Conservation (phyloP, 495 filamentous ascomycete genomes). For the Achaetomiella virescens region DNA sequence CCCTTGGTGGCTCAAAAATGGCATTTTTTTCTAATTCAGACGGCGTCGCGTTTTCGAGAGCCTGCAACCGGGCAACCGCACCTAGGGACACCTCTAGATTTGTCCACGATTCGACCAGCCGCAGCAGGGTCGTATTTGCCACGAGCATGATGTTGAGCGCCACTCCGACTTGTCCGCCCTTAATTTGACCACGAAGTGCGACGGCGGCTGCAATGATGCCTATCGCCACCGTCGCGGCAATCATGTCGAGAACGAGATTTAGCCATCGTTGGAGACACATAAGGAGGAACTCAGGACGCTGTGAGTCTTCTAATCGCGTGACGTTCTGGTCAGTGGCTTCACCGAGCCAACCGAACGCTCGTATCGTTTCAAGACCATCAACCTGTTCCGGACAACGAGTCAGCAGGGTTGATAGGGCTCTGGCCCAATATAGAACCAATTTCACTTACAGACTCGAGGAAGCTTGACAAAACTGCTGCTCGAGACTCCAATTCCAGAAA, state of each 20-base stretch:
- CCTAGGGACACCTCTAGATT: constrained; percentile 48
- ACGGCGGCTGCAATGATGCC: constrained; percentile 42
- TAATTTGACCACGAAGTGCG: constrained; percentile 21
- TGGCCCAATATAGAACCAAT: not conserved
- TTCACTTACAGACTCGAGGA: constrained; percentile 42
- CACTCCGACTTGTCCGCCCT: constrained; percentile 25
- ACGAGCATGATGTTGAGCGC: constrained; percentile 26
- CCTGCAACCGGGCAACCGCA: constrained; percentile 40
- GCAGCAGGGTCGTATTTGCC: constrained; percentile 28
- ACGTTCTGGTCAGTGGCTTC: constrained; percentile 20
- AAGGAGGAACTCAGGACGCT: constrained; percentile 38
- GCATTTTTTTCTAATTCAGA: constrained; percentile 22
- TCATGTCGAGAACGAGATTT: constrained; percentile 37
- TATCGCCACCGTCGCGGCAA: constrained; percentile 34
- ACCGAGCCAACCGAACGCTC: constrained; percentile 40
- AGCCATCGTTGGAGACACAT: constrained; percentile 43
- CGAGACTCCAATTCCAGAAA: constrained; percentile 58
- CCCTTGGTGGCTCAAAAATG: constrained; percentile 10
- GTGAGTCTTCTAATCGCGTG: constrained; percentile 29
- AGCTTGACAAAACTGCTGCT: constrained; percentile 53
- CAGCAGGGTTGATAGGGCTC: not conserved
- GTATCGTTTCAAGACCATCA: constrained; percentile 39
- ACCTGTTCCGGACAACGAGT: constrained; percentile 7
- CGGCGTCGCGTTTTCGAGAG: constrained; percentile 34
- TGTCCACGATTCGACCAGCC: constrained; percentile 38